Conservation (phyloP, 2,329 filamentous ascomycete species). For the Fusarium brevicatenulatum region DNA sequence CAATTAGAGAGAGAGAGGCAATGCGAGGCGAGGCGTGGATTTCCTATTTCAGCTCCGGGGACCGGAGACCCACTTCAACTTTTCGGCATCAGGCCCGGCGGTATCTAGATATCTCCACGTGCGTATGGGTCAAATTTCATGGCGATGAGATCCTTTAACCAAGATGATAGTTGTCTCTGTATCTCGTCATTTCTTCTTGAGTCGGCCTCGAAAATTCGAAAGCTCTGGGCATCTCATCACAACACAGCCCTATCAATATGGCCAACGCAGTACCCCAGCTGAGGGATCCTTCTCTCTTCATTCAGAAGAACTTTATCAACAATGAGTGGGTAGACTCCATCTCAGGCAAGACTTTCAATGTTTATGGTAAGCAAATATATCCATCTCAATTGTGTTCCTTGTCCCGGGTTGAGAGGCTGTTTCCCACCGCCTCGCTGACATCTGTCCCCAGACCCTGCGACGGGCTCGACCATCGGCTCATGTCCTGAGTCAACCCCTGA, state of each 20-base stretch:
- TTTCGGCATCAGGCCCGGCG: background rate
- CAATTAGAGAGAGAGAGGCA: background rate
- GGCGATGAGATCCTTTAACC: background rate
- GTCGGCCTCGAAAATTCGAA: background rate
- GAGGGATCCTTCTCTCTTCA: background rate
- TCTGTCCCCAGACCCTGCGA: constrained; percentile 67
- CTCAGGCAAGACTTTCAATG: background rate
- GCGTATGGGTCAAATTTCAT: background rate
- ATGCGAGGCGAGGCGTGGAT: background rate
- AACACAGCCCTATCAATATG: background rate
- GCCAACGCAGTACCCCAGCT: background rate
- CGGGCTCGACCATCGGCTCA: constrained; percentile 72
- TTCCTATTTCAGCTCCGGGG: background rate
- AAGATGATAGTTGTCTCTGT: background rate
- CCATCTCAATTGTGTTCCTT: background rate
- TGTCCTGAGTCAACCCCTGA: constrained; percentile 74
- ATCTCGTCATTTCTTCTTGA: background rate
- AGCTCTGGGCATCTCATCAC: background rate
- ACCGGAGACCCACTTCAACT: background rate
- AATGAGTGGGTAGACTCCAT: background rate
- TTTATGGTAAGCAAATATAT: background rate
- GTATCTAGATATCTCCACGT: background rate
- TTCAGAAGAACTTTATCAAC: background rate
- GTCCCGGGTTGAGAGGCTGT: background rate
- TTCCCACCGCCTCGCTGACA: background rate